These are phyloP conservation scores for Russula griseocarnosa DNA, from an alignment of 768 basidiomycete species.

Conservation along the genomic window DNA sequence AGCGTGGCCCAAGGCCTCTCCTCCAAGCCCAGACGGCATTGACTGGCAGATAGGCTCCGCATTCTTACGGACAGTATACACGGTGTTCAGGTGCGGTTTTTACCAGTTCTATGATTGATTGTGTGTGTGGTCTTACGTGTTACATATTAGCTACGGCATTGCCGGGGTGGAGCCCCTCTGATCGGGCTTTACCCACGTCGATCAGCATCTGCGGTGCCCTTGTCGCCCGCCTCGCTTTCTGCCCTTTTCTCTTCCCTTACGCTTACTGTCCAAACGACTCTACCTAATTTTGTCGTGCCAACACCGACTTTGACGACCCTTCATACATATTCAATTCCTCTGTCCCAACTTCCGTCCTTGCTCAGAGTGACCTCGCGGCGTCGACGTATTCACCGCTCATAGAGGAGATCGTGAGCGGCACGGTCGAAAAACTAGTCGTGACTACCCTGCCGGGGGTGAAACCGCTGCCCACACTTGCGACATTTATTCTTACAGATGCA, in stretches of 20 bases:
- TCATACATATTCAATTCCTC: constrained; percentile 69
- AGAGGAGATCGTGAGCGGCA: constrained; percentile 17
- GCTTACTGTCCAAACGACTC: constrained; percentile 59
- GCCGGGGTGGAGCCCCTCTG: constrained; percentile 68
- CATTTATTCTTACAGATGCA: constrained; percentile 54
- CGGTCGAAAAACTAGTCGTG: constrained; percentile 39
- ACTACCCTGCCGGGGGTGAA: constrained; percentile 58
- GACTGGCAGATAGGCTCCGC: constrained; percentile 78
- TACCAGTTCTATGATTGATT: not conserved
- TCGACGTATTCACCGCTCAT: constrained; percentile 66
- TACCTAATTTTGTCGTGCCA: constrained; percentile 67
- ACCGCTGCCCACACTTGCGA: constrained; percentile 48
- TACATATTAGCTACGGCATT: constrained; percentile 59
- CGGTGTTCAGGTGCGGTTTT: constrained; percentile 59
- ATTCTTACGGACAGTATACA: constrained; percentile 74
- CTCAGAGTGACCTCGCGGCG: constrained; percentile 59
- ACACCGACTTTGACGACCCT: constrained; percentile 64
- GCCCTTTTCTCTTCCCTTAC: constrained; percentile 58
- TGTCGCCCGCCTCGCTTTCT: constrained; percentile 40
- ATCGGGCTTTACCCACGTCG: constrained; percentile 67
- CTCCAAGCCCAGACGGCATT: constrained; percentile 67
- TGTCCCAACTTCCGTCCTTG: constrained; percentile 42
- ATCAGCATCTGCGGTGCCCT: constrained; percentile 40
- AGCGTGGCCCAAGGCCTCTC: constrained; percentile 65
- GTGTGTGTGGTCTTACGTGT: not conserved